Percentiles rank a stretch among this genome's conserved stretches.
Evolutionary conservation across 306 rosid genomes (phyloP).

Genomic region (Citrullus amarus): DNA sequence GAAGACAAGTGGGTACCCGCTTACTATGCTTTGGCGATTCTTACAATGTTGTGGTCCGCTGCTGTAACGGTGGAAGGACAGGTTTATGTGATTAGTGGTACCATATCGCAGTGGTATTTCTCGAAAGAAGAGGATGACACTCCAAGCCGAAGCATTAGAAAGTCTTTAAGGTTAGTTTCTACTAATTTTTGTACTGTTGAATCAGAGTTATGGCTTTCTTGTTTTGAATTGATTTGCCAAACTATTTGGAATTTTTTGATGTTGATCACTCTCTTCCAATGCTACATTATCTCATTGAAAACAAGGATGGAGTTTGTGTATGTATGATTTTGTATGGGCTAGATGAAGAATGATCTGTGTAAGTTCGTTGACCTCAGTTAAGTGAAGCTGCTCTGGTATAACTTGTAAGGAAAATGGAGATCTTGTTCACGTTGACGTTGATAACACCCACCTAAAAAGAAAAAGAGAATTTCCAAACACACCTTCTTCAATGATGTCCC

Average conservation of each 20-base stretch:
- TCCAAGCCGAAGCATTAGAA: conserved; percentile 47
- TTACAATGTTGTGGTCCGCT: conserved; percentile 83
- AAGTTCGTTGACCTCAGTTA: not conserved
- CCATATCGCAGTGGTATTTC: conserved; percentile 87
- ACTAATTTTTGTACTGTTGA: not conserved
- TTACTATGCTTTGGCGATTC: conserved; percentile 71
- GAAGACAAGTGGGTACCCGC: conserved; percentile 87
- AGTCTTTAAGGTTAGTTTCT: conserved; percentile 55
- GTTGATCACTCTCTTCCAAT: not conserved
- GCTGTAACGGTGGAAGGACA: conserved; percentile 65
- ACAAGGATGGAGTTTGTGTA: not conserved
- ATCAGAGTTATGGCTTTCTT: not conserved
- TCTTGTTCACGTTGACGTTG: not conserved
- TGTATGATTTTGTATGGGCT: not conserved
- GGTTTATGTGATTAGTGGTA: conserved; percentile 82
- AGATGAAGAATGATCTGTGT: not conserved
- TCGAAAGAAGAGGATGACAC: conserved; percentile 40
- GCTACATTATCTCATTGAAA: not conserved
- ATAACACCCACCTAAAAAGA: not conserved
- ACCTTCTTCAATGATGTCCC: not conserved
- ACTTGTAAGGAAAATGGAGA: not conserved
- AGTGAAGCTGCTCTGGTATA: not conserved
- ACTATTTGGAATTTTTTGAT: not conserved
- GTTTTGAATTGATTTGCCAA: not conserved
- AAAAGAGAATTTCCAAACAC: not conserved